Evolutionary conservation across 2,329 filamentous ascomycete genomes (phyloP), one percentile per base, ranked within the genome.

Genomic region (Fusarium vanettenii): DNA sequence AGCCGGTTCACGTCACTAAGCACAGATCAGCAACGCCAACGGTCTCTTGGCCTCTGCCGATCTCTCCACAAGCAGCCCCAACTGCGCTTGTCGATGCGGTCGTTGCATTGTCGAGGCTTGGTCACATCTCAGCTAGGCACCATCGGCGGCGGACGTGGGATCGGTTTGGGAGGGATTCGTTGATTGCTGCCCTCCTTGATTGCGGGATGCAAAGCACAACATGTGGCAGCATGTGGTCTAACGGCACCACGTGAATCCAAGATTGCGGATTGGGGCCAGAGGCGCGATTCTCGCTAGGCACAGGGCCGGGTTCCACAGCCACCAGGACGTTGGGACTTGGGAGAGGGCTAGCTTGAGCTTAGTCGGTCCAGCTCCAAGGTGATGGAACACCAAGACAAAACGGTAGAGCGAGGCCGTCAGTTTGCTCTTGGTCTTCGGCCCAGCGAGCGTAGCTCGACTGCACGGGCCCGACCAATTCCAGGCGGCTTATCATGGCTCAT

Each of bases 121-220:
- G 66, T 77, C 73, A 71, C 31, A 75, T 72, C 69, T 76, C 75
- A 71, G 60, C 60, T 73, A 73, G 76, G 69, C 48, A 71, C 76
- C 67, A 76, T 78, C 69, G 64, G 56, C 20, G 56, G 60, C 48
- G 45, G 50, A 56, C 59, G 37, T 56, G 59, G 64, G 70, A 74
- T 78, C 70, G 59, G 55, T 55, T 41, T 59, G 35, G 37, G 35
- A 60, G 59, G 43, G 33, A 65, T 56, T 60, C 61, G 60, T 45
- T 50, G 31, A 52, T 45, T 52, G 27, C 60, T 64, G 60, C 31
- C 41, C 60, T 67, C 55, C 50, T 29, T 64, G 50, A 64, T 57
- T 35, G 37, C 37, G 35, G 37, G 62, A 39, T 62, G 39, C 62
- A 70, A 59, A 50, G 39, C 56, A 61, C 35, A 31, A 27, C 61